Base-by-base conservation (phyloP, 1,284 basidiomycete genomes). In the Gastroboletus turbinatus region DNA sequence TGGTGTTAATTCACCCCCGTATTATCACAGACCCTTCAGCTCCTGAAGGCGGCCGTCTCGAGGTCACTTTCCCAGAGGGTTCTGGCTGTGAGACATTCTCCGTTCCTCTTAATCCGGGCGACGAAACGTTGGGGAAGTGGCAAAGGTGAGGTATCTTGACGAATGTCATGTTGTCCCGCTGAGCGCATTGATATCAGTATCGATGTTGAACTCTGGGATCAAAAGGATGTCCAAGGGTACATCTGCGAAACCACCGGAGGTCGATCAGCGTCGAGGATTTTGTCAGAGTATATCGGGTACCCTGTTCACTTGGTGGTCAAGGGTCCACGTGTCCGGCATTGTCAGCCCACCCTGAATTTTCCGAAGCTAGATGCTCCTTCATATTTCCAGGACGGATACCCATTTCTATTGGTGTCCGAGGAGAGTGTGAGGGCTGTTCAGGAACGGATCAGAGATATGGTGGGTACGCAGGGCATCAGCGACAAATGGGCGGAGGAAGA, bases 361-460 rank as follows among this genome's bases (percentile, higher is more conserved):
- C 86, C 88, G 1, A 65, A 78, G 14, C 73, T 90, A 42, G 73
- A 81, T 33, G 82, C 80, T 16, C 79, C 75, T 16, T 73, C 82
- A 6, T 72, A 78, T 55, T 91, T 82, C 68, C 88, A 90, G 67
- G 89, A 92, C 63, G 84, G 81, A 50, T 91, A 82, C 65, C 88
- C 89, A 0, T 65, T 91, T 50, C 71, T 89, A 35, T 63, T 90
- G 11, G 74, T 85, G 19, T 85, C 84, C 35, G 80, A 83, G 64
- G 88, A 90, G 72, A 88, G 82, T 60, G 74, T 85, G 54, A 63
- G 47, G 11, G 77, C 74, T 23, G 67, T 86, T 29, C 78, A 85
- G 57, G 68, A 70, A 56, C 75, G 76, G 42, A 70, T 82, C 51
- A 73, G 75, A 59, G 64, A 66, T 45, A 75, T 80, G 64, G 78